Base-by-base conservation (phyloP, 805 yeast genomes). In the Barnettozyma vustinii region DNA sequence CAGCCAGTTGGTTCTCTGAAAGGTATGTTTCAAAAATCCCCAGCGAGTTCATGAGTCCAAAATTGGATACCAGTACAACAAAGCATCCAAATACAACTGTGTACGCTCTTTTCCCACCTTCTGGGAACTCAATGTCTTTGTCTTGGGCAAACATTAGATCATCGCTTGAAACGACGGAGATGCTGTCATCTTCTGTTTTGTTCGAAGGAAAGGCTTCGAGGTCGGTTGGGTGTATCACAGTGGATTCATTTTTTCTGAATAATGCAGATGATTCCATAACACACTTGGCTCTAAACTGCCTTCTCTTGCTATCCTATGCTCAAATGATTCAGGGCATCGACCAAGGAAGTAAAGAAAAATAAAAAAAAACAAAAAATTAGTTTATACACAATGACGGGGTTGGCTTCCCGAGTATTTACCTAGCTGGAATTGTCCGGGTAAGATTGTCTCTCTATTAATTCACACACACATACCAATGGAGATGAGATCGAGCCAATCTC, bases 11-110 rank as follows among this genome's bases (percentile, higher is more conserved):
- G 61, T 83, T 75, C 10, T 65, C 66, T 8, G 80, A 71, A 9
- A 83, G 69, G 54, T 81, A 80, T 0, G 83, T 73, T 63, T 83
- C 83, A 37, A 83, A 72, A 4, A 80, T 83, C 54, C 89, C 88
- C 36, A 76, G 68, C 2, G 82, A 64, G 57, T 83, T 83, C 51
- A 79, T 62, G 36, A 79, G 55, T 1, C 90, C 89, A 50, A 81
- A 74, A 40, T 71, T 69, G 2, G 79, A 76, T 2, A 74, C 65
- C 37, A 78, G 67, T 0, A 87, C 87, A 37, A 77, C 60, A 56
- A 80, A 81, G 4, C 79, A 70, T 2, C 87, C 89, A 21, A 80
- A 60, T 0, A 80, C 75, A 2, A 80, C 83, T 3, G 63, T 50
- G 68, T 80, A 79, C 0, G 87, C 87, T 51, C 60, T 57, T 35